Conservation (phyloP, 2,329 filamentous ascomycete genomes). For the Septoria petroselini region DNA sequence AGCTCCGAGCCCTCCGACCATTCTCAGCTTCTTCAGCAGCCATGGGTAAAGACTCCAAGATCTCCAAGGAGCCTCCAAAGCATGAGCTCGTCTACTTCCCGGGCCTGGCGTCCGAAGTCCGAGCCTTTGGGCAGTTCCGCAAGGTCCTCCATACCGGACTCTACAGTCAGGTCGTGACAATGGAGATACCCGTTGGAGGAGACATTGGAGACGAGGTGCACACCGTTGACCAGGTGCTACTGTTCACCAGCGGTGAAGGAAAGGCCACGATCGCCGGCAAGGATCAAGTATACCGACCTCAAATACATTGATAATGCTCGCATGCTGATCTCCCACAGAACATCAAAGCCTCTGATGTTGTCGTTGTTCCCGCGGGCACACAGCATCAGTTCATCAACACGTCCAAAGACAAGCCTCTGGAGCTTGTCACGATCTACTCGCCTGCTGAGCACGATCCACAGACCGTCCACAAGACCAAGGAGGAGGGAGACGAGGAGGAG, state of each 20-base stretch:
- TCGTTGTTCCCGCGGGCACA: conserved; percentile 63
- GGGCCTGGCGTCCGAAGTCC: conserved; percentile 53
- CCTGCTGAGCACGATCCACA: conserved; percentile 61
- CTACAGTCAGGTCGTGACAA: conserved; percentile 62
- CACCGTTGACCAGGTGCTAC: conserved; percentile 62
- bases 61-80: conserved; percentile 37
- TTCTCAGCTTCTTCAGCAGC: conserved; percentile 28
- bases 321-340: conserved; percentile 36
- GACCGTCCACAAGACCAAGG: conserved; percentile 61
- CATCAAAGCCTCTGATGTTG: conserved; percentile 55
- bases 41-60: conserved; percentile 37
- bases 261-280: conserved; percentile 59
- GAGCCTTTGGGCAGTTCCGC: conserved; percentile 58
- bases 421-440: conserved; percentile 62
- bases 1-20: conserved; percentile 12
- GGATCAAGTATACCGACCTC: conserved; percentile 48
- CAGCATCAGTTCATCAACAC: conserved; percentile 65
- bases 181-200: conserved; percentile 62
- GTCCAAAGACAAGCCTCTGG: conserved; percentile 54
- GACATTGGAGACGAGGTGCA: conserved; percentile 68
- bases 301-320: no score
- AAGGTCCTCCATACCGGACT: conserved; percentile 62
- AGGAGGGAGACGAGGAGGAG: conserved; percentile 60
- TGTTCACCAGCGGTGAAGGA: conserved; percentile 60
- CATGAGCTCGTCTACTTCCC: conserved; percentile 61